Evolutionary conservation across 768 basidiomycete species (phyloP).

Genomic region (Xerocomellus amylosporus): DNA sequence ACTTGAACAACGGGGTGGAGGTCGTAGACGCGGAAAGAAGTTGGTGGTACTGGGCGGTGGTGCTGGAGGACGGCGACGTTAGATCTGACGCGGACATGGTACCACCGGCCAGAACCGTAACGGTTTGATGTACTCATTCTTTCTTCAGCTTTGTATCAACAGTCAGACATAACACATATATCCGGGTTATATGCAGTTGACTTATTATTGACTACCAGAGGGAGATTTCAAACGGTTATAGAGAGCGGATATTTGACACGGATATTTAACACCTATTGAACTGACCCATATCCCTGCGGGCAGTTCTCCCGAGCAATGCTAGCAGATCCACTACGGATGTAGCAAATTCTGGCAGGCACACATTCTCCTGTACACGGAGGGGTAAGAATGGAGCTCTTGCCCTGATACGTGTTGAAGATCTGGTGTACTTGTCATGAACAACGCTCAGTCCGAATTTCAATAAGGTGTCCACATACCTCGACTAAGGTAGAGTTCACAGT

Average conservation of each 20-base stretch:
- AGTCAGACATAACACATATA: constrained; percentile 6
- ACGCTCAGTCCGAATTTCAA: not conserved
- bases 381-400: constrained; percentile 59
- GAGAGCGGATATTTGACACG: not conserved
- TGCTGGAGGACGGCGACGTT: constrained; percentile 50
- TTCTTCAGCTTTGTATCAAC: constrained; percentile 13
- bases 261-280: constrained; percentile 35
- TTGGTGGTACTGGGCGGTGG: constrained; percentile 73
- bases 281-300: constrained; percentile 59
- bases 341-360: constrained; percentile 66
- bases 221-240: not conserved
- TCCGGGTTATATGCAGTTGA: not conserved
- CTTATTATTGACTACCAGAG: not conserved
- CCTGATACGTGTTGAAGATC: constrained; percentile 69
- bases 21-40: constrained; percentile 60
- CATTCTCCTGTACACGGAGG: constrained; percentile 60
- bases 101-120: not conserved
- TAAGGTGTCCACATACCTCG: constrained; percentile 38
- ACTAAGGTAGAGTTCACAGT: constrained; percentile 53
- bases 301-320: constrained; percentile 61
- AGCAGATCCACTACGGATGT: constrained; percentile 72
- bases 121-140: not conserved
- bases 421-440: constrained; percentile 25
- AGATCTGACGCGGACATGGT: constrained; percentile 6
- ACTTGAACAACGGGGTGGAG: constrained; percentile 54